Evolutionary conservation across 495 filamentous ascomycete species (phyloP).

Genomic region (Parachaetomium inaequale): DNA sequence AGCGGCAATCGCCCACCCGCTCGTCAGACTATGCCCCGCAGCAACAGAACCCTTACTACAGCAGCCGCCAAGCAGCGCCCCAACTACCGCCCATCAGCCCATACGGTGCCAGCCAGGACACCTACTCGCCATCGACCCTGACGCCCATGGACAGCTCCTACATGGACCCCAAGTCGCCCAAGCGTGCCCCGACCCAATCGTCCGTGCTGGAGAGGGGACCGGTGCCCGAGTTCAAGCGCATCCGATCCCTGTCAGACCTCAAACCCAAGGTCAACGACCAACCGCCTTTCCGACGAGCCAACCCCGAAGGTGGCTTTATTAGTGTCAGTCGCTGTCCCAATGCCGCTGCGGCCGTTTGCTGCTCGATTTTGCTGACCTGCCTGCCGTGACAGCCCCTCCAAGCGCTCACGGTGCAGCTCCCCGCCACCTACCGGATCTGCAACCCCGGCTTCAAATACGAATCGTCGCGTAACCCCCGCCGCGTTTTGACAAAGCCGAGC

Average conservation of each 20-base stretch:
- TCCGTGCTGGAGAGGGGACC: slow-evolving; percentile 60
- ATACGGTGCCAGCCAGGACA: slow-evolving; percentile 55
- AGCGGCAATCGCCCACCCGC: slow-evolving; percentile 51
- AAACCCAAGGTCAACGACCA: slow-evolving; percentile 80
- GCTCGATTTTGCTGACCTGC: slow-evolving; percentile 13
- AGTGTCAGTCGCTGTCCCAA: slow-evolving; percentile 61
- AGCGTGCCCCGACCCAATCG: slow-evolving; percentile 49
- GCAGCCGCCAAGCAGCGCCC: slow-evolving; percentile 42
- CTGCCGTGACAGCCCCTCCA: slow-evolving; percentile 75
- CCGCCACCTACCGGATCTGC: slow-evolving; percentile 95
- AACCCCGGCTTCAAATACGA: slow-evolving; percentile 99
- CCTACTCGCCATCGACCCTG: slow-evolving; percentile 65
- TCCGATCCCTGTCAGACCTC: slow-evolving; percentile 68
- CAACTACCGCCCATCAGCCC: slow-evolving; percentile 71
- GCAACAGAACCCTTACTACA: slow-evolving; percentile 49
- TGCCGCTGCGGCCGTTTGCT: not conserved
- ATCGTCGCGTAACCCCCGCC: slow-evolving; percentile 93
- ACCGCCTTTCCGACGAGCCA: slow-evolving; percentile 86
- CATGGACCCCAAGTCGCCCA: slow-evolving; percentile 71
- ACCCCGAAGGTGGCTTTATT: slow-evolving; percentile 97
- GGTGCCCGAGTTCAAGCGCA: slow-evolving; percentile 81
- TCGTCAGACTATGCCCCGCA: slow-evolving; percentile 45
- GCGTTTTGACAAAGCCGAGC: slow-evolving; percentile 98
- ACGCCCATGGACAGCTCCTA: slow-evolving; percentile 68
- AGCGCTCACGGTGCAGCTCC: slow-evolving; percentile 90